These are phyloP conservation scores for Populus ilicifolia DNA, from an alignment of 345 rosid genomes.

Conservation along the genomic window DNA sequence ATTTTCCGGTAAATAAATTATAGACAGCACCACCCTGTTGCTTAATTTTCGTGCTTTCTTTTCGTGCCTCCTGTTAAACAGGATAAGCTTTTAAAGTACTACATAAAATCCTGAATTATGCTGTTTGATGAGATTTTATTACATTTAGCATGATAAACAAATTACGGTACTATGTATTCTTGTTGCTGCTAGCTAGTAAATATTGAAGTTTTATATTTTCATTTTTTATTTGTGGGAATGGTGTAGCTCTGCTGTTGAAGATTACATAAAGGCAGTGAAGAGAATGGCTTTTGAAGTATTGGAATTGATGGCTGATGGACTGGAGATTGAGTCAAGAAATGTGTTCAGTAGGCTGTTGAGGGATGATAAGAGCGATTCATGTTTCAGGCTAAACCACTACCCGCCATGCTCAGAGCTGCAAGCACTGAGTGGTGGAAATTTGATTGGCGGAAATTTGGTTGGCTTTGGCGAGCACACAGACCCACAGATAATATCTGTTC, in stretches of 20 bases:
- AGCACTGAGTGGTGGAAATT: slow-evolving; percentile 38
- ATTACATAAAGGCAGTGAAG: slow-evolving; percentile 32
- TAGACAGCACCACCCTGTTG: neutral
- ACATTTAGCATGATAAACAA: too few species aligned
- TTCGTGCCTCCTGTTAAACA: slow-evolving; percentile 10
- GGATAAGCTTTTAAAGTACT: neutral
- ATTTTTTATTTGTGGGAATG: neutral
- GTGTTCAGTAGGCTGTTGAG: slow-evolving; percentile 26
- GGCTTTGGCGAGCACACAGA: slow-evolving; percentile 70
- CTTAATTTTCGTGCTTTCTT: neutral
- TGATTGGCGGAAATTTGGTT: slow-evolving; percentile 46
- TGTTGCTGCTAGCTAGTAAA: too few species aligned
- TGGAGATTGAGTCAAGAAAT: slow-evolving; percentile 30
- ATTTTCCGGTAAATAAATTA: slow-evolving; percentile 42
- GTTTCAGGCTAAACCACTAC: slow-evolving; percentile 54
- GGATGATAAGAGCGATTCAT: slow-evolving; percentile 42
- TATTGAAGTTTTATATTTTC: too few species aligned
- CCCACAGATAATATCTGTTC: slow-evolving; percentile 58
- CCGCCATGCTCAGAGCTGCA: slow-evolving; percentile 42
- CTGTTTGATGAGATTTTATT: too few species aligned
- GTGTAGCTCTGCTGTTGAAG: slow-evolving; percentile 29
- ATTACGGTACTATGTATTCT: too few species aligned
- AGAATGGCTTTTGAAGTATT: slow-evolving; percentile 23
- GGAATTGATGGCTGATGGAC: slow-evolving; percentile 34
- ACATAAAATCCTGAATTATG: too few species aligned